Evolutionary conservation across 1,139 yeast species (phyloP).

Genomic region (Geotrichum bryndzae): DNA sequence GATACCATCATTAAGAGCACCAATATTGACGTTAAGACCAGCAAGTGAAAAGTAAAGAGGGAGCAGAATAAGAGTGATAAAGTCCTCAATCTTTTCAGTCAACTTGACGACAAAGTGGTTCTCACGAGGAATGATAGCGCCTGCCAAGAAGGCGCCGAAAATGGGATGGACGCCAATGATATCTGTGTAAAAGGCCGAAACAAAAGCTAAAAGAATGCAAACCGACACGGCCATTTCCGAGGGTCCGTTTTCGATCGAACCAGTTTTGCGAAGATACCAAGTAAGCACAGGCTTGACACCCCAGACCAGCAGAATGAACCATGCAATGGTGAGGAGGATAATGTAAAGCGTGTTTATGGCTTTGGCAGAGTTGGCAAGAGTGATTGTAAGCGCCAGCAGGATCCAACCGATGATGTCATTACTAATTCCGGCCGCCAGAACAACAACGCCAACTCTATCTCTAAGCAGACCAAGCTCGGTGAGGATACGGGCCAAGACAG

Average conservation of each 20-base stretch:
- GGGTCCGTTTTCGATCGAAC: constrained; percentile 54
- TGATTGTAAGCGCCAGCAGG: constrained; percentile 64
- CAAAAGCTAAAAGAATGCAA: constrained; percentile 50
- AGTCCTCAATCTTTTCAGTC: constrained; percentile 69
- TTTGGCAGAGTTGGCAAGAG: constrained; percentile 65
- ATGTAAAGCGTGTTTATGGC: constrained; percentile 66
- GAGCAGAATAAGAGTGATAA: constrained; percentile 61
- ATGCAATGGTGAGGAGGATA: constrained; percentile 55
- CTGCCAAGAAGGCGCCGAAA: constrained; percentile 76
- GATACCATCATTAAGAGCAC: constrained; percentile 52
- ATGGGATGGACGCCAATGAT: constrained; percentile 77
- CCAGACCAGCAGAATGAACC: constrained; percentile 55
- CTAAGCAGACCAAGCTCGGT: constrained; percentile 64
- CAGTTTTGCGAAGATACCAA: constrained; percentile 43
- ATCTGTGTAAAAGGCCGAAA: constrained; percentile 71
- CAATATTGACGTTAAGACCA: constrained; percentile 64
- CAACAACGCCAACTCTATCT: constrained; percentile 73
- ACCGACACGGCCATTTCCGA: constrained; percentile 56
- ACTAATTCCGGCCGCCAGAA: constrained; percentile 71
- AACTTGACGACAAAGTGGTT: constrained; percentile 62
- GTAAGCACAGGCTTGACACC: constrained; percentile 50
- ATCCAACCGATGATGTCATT: constrained; percentile 84
- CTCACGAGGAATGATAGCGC: constrained; percentile 71
- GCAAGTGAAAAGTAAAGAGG: constrained; percentile 78
- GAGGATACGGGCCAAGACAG: constrained; percentile 71